Base-by-base conservation (phyloP, 345 rosid genomes). In the Bruguiera parviflora region DNA sequence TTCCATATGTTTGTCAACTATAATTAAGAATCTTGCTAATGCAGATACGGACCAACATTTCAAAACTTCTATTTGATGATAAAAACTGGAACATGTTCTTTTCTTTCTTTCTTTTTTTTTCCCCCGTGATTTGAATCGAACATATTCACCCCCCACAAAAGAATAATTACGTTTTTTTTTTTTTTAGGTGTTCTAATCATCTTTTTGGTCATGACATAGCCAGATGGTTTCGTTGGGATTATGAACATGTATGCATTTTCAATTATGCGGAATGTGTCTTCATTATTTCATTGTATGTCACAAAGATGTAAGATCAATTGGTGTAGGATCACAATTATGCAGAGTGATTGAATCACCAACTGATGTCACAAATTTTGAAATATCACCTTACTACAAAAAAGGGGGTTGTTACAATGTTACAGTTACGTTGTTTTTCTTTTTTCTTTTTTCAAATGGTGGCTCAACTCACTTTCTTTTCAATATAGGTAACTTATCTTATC, bases 401-500 rank as follows among this genome's bases (percentile, higher is more conserved):
- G 28, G 22, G 6, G 20, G 65, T 61, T 51, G 61, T 53, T 70
- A 70, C 16, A 49, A 29, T 29, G 56, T 69, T 29, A 46, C 13
- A 3, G 21, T 27, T 11, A 3, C 24, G 58, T 53, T 4, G 58
- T 21, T 21, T 4, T 31, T 3, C 37, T 33, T 33, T 33, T 33
- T 33, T 6, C 6, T 33, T 6, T 33, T 33, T 1, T 59, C 64
- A 21, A 51, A 51, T 21, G 31, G 27, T 62, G 33, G 61, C 62
- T 53, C 56, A 71, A 63, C 56, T 55, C 16, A 13, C 37, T 25
- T 52, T 39, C 49, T 64, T 65, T 65, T 57, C 65, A 65, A 58
- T 24, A 24, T 28, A 29, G 75, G 70, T 58, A 58, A 51, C 37
- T 51, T 2, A 56, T 71, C 68, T 37, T 65, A 58, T 71, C 68